Percentiles rank a stretch among this genome's conserved stretches.
Conservation (phyloP, 768 basidiomycete genomes). For the Boletellus sp. region DNA sequence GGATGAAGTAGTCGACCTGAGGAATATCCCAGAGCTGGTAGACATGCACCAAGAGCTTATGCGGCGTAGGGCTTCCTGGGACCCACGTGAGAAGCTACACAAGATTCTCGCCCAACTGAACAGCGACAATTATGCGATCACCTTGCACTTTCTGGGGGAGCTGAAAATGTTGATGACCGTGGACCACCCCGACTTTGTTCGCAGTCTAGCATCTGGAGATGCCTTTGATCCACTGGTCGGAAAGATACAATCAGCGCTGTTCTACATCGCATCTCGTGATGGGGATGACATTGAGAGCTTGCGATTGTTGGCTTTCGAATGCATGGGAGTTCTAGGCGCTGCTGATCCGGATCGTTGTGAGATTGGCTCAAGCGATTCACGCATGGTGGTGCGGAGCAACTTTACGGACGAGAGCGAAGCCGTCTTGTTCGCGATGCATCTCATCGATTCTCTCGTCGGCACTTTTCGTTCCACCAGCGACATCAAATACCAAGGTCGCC, state of each 20-base stretch:
- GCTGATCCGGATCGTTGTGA: conserved; percentile 93
- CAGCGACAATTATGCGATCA: conserved; percentile 80
- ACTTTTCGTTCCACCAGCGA: conserved; percentile 94
- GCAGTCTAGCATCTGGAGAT: conserved; percentile 73
- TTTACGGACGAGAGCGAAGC: conserved; percentile 79
- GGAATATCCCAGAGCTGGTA: conserved; percentile 62
- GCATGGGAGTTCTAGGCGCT: conserved; percentile 88
- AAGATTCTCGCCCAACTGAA: conserved; percentile 69
- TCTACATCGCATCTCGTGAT: conserved; percentile 72
- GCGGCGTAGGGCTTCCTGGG: conserved; percentile 45
- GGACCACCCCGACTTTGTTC: conserved; percentile 51
- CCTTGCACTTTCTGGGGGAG: conserved; percentile 70
- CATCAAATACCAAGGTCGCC: conserved; percentile 82
- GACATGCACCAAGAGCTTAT: conserved; percentile 42
- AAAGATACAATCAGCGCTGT: conserved; percentile 59
- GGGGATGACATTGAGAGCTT: conserved; percentile 68
- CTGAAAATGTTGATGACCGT: conserved; percentile 60
- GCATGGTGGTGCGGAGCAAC: conserved; percentile 74
- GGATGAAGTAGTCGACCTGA: conserved; percentile 78
- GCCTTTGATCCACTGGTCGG: conserved; percentile 77
- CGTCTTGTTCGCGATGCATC: conserved; percentile 74
- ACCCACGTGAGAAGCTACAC: conserved; percentile 51
- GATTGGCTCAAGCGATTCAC: conserved; percentile 50
- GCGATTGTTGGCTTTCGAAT: conserved; percentile 77
- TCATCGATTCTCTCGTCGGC: conserved; percentile 85